phyloP scores from a whole-genome alignment of 176 grass and related monocot genomes.

The barley (Hordeum vulgare) region DNA sequence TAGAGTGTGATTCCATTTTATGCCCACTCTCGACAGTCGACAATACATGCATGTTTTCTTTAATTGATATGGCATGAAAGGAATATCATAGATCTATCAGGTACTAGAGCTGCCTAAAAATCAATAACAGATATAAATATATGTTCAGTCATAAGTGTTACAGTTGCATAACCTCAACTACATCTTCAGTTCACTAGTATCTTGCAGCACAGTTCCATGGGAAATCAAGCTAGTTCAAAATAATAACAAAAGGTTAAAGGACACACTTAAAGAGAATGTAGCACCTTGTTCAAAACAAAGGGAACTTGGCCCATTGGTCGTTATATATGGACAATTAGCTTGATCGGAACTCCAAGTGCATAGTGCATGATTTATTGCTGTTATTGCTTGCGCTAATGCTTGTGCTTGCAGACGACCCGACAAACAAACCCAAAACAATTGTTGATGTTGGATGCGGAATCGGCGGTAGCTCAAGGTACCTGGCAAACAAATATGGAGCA shows the following conservation, averaged over 20 bases:
- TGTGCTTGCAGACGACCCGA: slow-evolving; percentile 41
- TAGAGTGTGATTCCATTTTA: background rate
- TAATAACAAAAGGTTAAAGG: background rate
- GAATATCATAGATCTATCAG: background rate
- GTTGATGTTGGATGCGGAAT: slow-evolving; percentile 92
- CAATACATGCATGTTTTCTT: background rate
- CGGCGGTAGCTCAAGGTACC: slow-evolving; percentile 93
- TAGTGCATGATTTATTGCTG: background rate
- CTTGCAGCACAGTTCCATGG: background rate
- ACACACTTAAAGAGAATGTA: background rate
- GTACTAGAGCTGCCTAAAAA: background rate
- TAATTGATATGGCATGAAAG: background rate
- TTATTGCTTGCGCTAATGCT: background rate
- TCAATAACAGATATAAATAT: background rate
- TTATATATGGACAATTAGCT: background rate
- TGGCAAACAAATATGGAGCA: slow-evolving; percentile 73
- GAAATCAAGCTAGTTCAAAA: background rate
- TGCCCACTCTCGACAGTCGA: background rate
- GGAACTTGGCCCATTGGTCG: background rate
- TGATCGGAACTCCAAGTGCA: background rate
- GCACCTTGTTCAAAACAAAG: background rate
- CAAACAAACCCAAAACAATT: slow-evolving; percentile 58
- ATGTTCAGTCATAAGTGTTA: background rate
- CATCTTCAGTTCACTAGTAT: background rate
- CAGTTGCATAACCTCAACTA: background rate